Conservation (phyloP, 2,329 filamentous ascomycete species). For the Aspergillus bombycis region DNA sequence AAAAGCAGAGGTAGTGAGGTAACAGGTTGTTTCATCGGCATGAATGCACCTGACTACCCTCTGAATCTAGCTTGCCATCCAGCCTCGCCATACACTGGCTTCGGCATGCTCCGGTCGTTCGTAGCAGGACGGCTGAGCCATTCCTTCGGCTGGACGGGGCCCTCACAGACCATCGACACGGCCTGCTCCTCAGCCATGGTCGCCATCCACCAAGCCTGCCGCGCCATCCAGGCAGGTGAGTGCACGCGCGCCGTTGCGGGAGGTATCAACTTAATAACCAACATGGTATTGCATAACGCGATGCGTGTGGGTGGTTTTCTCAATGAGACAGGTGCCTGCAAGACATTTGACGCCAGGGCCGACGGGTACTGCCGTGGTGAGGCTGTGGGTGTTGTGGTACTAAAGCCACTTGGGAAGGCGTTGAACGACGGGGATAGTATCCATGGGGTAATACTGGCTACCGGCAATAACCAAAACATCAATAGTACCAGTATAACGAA, state of each 20-base stretch:
- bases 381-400: constrained; percentile 46
- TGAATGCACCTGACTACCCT: no score
- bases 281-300: constrained; percentile 26
- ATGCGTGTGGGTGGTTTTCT: constrained; percentile 43
- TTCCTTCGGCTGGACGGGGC: constrained; percentile 49
- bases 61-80: no score
- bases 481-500: constrained; percentile 20
- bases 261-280: constrained; percentile 37
- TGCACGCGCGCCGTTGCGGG: constrained; percentile 36
- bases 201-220: constrained; percentile 31
- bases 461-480: constrained; percentile 30
- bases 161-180: constrained; percentile 44
- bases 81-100: no score
- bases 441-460: constrained; percentile 41
- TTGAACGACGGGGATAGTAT: constrained; percentile 51
- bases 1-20: no score
- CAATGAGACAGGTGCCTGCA: constrained; percentile 50
- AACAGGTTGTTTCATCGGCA: no score
- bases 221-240: constrained; percentile 22
- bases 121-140: constrained; percentile 42
- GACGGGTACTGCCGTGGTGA: constrained; percentile 58
- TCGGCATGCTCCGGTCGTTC: constrained; percentile 10
- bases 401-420: constrained; percentile 51
- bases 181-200: constrained; percentile 48
- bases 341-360: constrained; percentile 50